Evolutionary conservation across 2,329 filamentous ascomycete species (phyloP).

Genomic region (Endocalyx cinctus): DNA sequence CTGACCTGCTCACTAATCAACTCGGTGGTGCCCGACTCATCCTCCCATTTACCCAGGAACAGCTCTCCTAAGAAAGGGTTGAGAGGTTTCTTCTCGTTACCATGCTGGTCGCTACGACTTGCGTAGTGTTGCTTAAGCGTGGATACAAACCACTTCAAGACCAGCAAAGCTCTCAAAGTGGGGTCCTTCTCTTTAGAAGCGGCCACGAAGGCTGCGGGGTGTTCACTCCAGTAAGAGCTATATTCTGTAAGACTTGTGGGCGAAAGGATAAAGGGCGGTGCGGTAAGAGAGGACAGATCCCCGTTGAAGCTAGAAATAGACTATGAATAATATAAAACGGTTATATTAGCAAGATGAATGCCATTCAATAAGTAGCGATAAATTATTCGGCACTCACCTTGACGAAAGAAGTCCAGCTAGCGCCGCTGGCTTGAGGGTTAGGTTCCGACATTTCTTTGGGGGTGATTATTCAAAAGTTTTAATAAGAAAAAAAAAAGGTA

Average conservation of each 20-base stretch:
- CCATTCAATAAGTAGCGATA: not conserved
- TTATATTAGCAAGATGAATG: not conserved
- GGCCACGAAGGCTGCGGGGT: conserved; percentile 42
- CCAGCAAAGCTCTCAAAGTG: conserved; percentile 39
- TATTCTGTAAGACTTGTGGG: conserved; percentile 45
- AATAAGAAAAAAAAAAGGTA: conserved; percentile 1
- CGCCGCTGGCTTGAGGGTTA: conserved; percentile 24
- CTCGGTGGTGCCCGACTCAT: conserved; percentile 25
- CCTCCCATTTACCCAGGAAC: conserved; percentile 35
- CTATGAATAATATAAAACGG: conserved; percentile 9
- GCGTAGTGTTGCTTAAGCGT: conserved; percentile 46
- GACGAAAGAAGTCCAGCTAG: conserved; percentile 28
- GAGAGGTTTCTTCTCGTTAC: conserved; percentile 49
- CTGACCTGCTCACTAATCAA: conserved; percentile 42
- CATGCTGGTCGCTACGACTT: conserved; percentile 35
- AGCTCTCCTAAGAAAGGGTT: conserved; percentile 50
- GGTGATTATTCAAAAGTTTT: too few relatives aligned
- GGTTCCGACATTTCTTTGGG: conserved; percentile 20
- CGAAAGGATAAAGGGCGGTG: conserved; percentile 45
- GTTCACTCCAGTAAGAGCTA: conserved; percentile 46
- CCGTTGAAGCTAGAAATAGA: conserved; percentile 38
- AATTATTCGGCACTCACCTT: conserved; percentile 22
- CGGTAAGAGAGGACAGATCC: conserved; percentile 48
- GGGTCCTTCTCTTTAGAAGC: conserved; percentile 40
- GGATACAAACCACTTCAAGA: conserved; percentile 43